Base-by-base conservation (phyloP, 805 yeast species). In the Barnettozyma vustinii region DNA sequence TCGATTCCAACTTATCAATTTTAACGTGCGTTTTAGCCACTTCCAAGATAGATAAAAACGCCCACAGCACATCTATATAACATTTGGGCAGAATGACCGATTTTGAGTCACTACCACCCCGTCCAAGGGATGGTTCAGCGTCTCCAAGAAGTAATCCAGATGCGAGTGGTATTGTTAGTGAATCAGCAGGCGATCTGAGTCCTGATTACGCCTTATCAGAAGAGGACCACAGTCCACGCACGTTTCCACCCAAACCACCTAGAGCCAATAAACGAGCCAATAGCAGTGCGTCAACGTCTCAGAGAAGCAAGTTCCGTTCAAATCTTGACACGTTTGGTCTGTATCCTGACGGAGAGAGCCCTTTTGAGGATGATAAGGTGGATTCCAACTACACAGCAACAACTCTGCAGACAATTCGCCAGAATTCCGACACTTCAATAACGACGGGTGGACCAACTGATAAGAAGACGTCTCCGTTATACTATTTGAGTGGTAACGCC, bases 251-350 rank as follows among this genome's bases (percentile, higher is more conserved):
- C 20, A 26, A 47, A 20, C 26, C 46, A 12, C 13, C 45, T 16
- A 45, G 48, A 42, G 33, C 49, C 3, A 54, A 60, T 12, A 61
- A 61, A 44, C 46, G 65, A 37, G 61, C 64, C 10, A 57, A 52
- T 36, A 54, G 58, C 23, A 49, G 54, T 13, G 45, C 43, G 0
- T 53, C 59, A 2, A 53, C 48, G 9, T 55, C 56, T 23, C 60
- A 60, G 42, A 57, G 64, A 40, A 49, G 49, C 50, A 60, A 60
- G 48, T 53, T 61, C 42, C 53, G 54, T 41, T 48, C 53, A n/a
- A 59, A 51, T 43, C 47, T 47, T 36, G 61, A 48, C 36, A 43
- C 32, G 12, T 52, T 25, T 16, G 41, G 27, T 4, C 3, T 37
- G 18, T 39, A 45, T 10, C 42, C 48, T 1, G 39, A 35, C 12